phyloP scores from a whole-genome alignment of 768 basidiomycete genomes.

The Mrakia gelida region DNA sequence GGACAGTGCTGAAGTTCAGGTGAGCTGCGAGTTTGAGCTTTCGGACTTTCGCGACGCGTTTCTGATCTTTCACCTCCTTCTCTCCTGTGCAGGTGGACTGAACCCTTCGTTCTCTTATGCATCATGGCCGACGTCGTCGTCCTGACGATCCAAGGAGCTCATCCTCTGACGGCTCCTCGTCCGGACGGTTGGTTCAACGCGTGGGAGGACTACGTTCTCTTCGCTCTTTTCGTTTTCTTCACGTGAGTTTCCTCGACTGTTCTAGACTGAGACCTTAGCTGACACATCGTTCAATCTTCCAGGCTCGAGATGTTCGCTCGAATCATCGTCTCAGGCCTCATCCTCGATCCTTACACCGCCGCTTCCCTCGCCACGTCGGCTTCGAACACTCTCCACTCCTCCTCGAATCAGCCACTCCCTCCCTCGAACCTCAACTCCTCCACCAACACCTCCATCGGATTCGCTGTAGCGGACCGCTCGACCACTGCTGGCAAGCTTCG shows the following conservation, averaged over 20 bases:
- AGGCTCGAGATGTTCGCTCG: slow-evolving; percentile 82
- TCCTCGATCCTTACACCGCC: slow-evolving; percentile 62
- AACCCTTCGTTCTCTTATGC: slow-evolving; percentile 73
- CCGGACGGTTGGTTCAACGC: slow-evolving; percentile 68
- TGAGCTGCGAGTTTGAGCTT: slow-evolving; percentile 47
- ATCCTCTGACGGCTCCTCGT: slow-evolving; percentile 44
- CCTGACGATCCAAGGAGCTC: slow-evolving; percentile 72
- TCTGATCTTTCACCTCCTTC: not conserved
- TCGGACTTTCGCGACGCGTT: not conserved
- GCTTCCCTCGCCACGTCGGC: slow-evolving; percentile 48
- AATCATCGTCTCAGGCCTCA: slow-evolving; percentile 80
- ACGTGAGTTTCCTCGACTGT: slow-evolving; percentile 55
- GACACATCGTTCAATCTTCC: not conserved
- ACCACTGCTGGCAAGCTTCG: not conserved
- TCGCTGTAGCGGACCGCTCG: not conserved
- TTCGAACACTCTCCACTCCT: slow-evolving; percentile 46
- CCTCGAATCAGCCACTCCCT: slow-evolving; percentile 43
- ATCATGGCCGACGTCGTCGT: slow-evolving; percentile 80
- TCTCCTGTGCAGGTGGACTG: slow-evolving; percentile 62
- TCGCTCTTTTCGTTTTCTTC: slow-evolving; percentile 76
- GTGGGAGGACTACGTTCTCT: slow-evolving; percentile 88
- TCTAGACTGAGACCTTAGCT: not conserved
- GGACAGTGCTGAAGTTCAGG: slow-evolving; percentile 65
- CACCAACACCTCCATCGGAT: not conserved
- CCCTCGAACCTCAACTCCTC: not conserved